Base-by-base conservation (phyloP, 495 filamentous ascomycete species). In the Hypoxylon crocopeplum region DNA sequence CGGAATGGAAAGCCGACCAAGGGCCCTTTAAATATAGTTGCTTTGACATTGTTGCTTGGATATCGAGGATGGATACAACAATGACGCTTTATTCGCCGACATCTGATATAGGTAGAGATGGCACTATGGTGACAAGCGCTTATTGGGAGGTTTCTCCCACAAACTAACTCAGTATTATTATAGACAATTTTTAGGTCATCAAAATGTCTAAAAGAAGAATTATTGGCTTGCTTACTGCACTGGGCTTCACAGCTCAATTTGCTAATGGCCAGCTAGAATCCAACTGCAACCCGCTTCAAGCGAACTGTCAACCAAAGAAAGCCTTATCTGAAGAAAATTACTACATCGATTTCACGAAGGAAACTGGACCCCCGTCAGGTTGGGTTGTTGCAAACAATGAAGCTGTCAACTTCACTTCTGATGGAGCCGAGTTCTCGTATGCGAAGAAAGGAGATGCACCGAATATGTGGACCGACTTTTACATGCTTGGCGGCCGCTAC, bases 401-500 rank as follows among this genome's bases (percentile, higher is more conserved):
- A 46, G 57, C 84, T 47, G 74, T 65, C 55, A 82, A 80, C 48
- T 81, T 75, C 38, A 70, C 70, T 40, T 60, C 79, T 32, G 54
- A 81, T 16, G 92, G 93, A 25, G 90, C 84, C 44, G 80, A 80
- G 13, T 93, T 95, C 73, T 87, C 86, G 13, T 86, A 97, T 53
- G 75, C 80, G 44, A 83, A 89, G 64, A 76, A 84, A 49, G 88
- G 84, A 3, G 87, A 97, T 67, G 84, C 89, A 1, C 93, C 93
- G 17, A 86, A 89, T 56, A 81, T 97, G 59, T 80, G 79, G 64
- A 75, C 69, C 59, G 82, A 80, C 53, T 85, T 86, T 66, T 91
- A 89, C 72, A 87, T 94, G 68, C 88, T 93, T 77, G 92, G 88
- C 70, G 90, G 90, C 46, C 82, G 86, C 51, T 82, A 91, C 41